Evolutionary conservation across 345 rosid genomes (phyloP).

Genomic region (Litchi chinensis): DNA sequence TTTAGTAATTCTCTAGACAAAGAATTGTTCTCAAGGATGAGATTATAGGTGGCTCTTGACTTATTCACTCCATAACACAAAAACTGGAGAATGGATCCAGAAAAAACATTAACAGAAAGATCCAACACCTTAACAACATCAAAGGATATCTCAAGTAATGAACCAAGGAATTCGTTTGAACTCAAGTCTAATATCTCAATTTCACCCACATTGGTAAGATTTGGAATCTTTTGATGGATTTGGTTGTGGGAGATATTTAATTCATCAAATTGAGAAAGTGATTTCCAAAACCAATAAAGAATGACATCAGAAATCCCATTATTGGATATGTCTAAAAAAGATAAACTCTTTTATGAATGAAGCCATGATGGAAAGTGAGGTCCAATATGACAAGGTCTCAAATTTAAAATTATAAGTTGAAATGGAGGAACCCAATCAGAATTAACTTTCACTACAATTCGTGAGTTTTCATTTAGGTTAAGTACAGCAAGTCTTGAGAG

Average conservation of each 20-base stretch:
- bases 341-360: constrained; percentile 9
- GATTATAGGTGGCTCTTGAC: constrained; percentile 21
- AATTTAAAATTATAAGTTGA: constrained; percentile 15
- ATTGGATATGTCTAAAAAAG: constrained; percentile 26
- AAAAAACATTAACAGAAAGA: constrained; percentile 24
- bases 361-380: constrained; percentile 38
- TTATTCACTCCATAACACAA: constrained; percentile 25
- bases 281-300: constrained; percentile 38
- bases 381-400: constrained; percentile 29
- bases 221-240: constrained; percentile 29
- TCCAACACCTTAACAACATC: neutral
- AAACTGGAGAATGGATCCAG: neutral
- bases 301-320: constrained; percentile 29
- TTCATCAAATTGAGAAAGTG: neutral
- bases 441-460: constrained; percentile 16
- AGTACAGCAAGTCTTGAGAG: too few relatives aligned
- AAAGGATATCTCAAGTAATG: constrained; percentile 20
- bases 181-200: constrained; percentile 26
- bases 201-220: neutral
- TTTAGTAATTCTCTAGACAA: constrained; percentile 36
- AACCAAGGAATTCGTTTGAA: constrained; percentile 25
- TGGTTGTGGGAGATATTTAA: constrained; percentile 36
- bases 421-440: constrained; percentile 36
- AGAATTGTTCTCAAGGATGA: constrained; percentile 37
- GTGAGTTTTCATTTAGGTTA: too few relatives aligned